Evolutionary conservation across 1,284 basidiomycete genomes (phyloP).

Genomic region (Ustilago shanxiensis): DNA sequence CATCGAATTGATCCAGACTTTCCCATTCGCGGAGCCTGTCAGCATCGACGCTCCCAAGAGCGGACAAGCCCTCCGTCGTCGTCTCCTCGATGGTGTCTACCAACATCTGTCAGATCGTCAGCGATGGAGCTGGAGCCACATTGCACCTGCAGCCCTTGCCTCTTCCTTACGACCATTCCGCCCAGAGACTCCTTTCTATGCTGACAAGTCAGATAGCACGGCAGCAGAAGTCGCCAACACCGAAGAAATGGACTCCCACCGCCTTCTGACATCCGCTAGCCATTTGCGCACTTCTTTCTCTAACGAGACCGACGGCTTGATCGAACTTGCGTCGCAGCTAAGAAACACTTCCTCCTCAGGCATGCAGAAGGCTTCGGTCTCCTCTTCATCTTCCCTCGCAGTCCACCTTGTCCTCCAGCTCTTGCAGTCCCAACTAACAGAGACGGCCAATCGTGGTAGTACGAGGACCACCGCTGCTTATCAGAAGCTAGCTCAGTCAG

Average conservation of each 20-base stretch:
- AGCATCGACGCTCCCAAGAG: constrained; percentile 31
- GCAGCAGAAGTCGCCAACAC: constrained; percentile 36
- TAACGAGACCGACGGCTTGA: constrained; percentile 45
- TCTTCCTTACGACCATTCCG: constrained; percentile 33
- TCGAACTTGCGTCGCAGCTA: constrained; percentile 42
- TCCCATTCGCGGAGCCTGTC: constrained; percentile 58
- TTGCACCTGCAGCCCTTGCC: constrained; percentile 40
- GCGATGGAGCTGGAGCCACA: constrained; percentile 31
- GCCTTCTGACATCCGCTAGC: constrained; percentile 40
- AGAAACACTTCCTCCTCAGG: constrained; percentile 11
- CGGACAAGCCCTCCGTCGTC: constrained; percentile 49
- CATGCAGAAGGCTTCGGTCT: constrained; percentile 8
- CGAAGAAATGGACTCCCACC: constrained; percentile 47
- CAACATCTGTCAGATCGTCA: constrained; percentile 32
- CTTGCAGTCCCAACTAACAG: constrained; percentile 34
- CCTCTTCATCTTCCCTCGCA: constrained; percentile 18
- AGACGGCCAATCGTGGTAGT: background rate
- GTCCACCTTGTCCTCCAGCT: constrained; percentile 33
- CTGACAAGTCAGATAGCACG: constrained; percentile 30
- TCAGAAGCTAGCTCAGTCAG: constrained; percentile 39
- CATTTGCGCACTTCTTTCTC: constrained; percentile 41
- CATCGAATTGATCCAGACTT: constrained; percentile 50
- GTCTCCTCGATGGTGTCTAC: constrained; percentile 52
- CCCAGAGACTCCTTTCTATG: constrained; percentile 17
- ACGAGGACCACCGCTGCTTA: constrained; percentile 23